Conservation (phyloP, 345 rosid genomes). For the Microthlaspi erraticum region DNA sequence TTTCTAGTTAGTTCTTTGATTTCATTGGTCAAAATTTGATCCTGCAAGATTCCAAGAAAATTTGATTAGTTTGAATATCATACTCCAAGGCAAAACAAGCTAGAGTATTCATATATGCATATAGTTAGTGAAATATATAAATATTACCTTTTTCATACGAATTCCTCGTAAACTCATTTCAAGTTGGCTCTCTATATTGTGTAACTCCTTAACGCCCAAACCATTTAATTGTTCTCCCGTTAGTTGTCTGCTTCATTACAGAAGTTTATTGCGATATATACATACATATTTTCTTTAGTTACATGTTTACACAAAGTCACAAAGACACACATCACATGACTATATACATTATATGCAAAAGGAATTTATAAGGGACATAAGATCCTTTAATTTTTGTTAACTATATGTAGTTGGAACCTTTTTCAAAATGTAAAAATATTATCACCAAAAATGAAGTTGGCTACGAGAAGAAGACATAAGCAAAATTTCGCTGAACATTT, state of each 20-base stretch:
- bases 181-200: slow-evolving; percentile 58
- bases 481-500: not conserved
- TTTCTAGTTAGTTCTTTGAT: slow-evolving; percentile 53
- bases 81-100: not conserved
- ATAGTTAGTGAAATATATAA: not conserved
- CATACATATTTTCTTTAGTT: not conserved
- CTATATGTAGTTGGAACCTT: not conserved
- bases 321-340: slow-evolving; percentile 13
- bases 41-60: slow-evolving; percentile 44
- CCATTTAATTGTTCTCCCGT: slow-evolving; percentile 59
- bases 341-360: not conserved
- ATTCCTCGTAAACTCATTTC: slow-evolving; percentile 67
- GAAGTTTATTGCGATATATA: not conserved
- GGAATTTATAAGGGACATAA: not conserved
- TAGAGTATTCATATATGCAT: not conserved
- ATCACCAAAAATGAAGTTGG: not conserved
- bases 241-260: slow-evolving; percentile 51
- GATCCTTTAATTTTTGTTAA: not conserved
- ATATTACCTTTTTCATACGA: slow-evolving; percentile 62
- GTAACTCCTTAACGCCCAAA: slow-evolving; percentile 55
- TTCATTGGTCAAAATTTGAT: slow-evolving; percentile 50
- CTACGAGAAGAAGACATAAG: not conserved
- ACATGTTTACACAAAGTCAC: slow-evolving; percentile 15
- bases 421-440: not conserved
- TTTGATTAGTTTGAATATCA: slow-evolving; percentile 1